Conservation (phyloP, 192 early-diverging fungal genomes). For the Endogone sp. region DNA sequence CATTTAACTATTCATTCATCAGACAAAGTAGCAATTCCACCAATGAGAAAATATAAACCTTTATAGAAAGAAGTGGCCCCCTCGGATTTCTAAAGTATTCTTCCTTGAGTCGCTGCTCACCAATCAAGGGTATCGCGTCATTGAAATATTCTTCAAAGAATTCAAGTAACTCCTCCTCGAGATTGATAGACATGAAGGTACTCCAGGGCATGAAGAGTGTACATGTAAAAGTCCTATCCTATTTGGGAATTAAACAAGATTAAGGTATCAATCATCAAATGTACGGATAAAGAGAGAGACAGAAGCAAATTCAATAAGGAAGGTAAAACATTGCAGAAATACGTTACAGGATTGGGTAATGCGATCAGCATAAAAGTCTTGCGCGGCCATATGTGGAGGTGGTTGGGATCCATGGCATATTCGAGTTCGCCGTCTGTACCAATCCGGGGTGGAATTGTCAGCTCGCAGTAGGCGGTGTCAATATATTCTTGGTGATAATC, state of each 20-base stretch:
- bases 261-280: background rate
- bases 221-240: constrained; percentile 92
- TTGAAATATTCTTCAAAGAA: constrained; percentile 78
- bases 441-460: constrained; percentile 72
- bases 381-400: constrained; percentile 97
- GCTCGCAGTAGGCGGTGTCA: constrained; percentile 87
- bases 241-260: constrained; percentile 3
- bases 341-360: constrained; percentile 79
- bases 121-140: constrained; percentile 77
- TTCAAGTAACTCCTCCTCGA: constrained; percentile 49
- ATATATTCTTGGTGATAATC: constrained; percentile 89
- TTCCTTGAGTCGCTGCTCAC: constrained; percentile 58
- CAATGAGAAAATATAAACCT: constrained; percentile 39
- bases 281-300: background rate
- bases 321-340: background rate
- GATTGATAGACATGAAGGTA: constrained; percentile 73
- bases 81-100: constrained; percentile 85
- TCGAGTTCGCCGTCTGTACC: constrained; percentile 50
- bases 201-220: constrained; percentile 94
- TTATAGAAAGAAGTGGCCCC: constrained; percentile 80
- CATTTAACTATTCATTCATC: background rate
- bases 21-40: background rate
- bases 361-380: constrained; percentile 98
- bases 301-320: constrained; percentile 11
- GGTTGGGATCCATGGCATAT: constrained; percentile 84